phyloP scores from a whole-genome alignment of 305 asterid genomes.

The Nicotiana rustica region DNA sequence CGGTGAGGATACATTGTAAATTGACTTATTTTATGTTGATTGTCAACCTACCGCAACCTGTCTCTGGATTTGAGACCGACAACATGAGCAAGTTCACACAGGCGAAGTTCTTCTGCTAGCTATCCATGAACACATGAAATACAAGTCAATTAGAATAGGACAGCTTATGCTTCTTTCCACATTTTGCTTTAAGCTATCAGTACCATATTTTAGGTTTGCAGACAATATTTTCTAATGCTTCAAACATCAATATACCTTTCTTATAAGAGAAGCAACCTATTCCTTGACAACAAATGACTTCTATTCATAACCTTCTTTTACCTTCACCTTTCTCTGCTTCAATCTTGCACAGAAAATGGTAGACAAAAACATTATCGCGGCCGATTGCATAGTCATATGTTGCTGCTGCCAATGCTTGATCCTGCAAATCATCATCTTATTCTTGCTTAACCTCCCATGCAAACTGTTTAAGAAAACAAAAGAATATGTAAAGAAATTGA shows the following conservation, averaged over 20 bases:
- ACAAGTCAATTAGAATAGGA: conserved; percentile 53
- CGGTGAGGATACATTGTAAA: not conserved
- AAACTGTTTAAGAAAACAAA: conserved; percentile 57
- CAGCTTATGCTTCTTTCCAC: conserved; percentile 47
- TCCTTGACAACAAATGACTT: conserved; percentile 56
- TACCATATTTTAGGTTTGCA: conserved; percentile 45
- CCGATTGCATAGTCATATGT: conserved; percentile 77
- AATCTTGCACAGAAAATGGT: conserved; percentile 52
- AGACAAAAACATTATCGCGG: conserved; percentile 69
- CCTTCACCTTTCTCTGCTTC: conserved; percentile 36
- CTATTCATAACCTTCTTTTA: conserved; percentile 47
- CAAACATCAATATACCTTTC: conserved; percentile 68
- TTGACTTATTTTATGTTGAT: not conserved
- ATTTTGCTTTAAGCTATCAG: conserved; percentile 33
- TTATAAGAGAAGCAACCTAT: conserved; percentile 58
- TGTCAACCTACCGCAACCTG: not conserved
- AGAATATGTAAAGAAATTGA: conserved; percentile 52
- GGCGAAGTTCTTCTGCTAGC: not conserved
- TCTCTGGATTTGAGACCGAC: not conserved
- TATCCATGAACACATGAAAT: conserved; percentile 42
- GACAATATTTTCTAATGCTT: conserved; percentile 65
- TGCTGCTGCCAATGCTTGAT: conserved; percentile 90
- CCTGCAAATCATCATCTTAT: conserved; percentile 67
- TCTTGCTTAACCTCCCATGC: conserved; percentile 68
- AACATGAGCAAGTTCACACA: not conserved